Evolutionary conservation across 352 stramenopile genomes (phyloP), one percentile per base, ranked within the genome.

Genomic region (Phytopythium litorale): DNA sequence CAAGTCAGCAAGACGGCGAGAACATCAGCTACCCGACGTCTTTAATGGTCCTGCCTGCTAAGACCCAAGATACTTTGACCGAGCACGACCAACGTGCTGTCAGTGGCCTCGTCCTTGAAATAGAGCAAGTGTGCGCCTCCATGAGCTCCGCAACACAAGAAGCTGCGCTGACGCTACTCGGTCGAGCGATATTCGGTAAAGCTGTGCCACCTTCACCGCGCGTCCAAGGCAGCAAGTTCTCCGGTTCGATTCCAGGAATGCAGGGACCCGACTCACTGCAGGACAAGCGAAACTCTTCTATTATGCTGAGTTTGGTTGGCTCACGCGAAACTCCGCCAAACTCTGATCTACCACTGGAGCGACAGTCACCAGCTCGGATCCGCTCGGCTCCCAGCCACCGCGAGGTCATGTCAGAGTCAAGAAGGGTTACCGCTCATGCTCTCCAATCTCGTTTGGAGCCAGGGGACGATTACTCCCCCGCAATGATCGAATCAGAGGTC

Each of bases 41-140:
- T 19, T 48, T 15, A 19, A 23, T 19, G 42, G 16, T 23, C 9
- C 16, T 6, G 18, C 42, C 7, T 0, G 42, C 7, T 9, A 48
- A 8, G 7, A 16, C 9, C 13, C 42, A 48, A 3, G 7, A 4
- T 5, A 21, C 42, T 25, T 23, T 48, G 42, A 85, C 62, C 2
- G 70, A 76, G n/a, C 55, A 61, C 12, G 79, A 89, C 25, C 68
- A 67, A n/a, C 58, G 75, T 4, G 58, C 64, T 30, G 23, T 89
- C 0, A 70, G 76, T 32, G 60, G 43, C 12, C 63, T 76, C 28
- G 56, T 88, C 5, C 42, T 88, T 9, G 78, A 89, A 19, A 63
- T 89, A 13, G 76, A 89, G 42, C 78, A 46, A 25, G 46, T 83
- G 13, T 85, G 72, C 37, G 60, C 73, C 7, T 74, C 70, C 0